A percentile compares a stretch with the other conserved stretches of the same genome.
Conservation (phyloP, 805 yeast genomes). For the Torulaspora maleeae region DNA sequence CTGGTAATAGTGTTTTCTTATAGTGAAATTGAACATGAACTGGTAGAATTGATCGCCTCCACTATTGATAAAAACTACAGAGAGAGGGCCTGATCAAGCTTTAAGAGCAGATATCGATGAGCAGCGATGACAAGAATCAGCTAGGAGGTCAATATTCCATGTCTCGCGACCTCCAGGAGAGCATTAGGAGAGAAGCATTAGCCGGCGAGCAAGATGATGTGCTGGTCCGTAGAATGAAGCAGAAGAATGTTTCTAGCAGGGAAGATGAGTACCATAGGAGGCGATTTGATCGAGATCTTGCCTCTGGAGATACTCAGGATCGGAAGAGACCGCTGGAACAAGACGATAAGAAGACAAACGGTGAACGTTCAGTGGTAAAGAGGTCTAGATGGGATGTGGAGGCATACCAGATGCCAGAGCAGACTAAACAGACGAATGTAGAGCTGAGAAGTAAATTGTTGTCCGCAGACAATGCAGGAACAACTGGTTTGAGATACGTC, state of each 20-base stretch:
- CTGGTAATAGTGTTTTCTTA: neutral
- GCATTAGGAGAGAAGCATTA: slow-evolving; percentile 25
- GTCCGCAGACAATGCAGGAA: slow-evolving; percentile 57
- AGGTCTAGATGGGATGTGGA: slow-evolving; percentile 36
- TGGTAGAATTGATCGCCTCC: neutral
- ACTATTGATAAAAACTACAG: neutral
- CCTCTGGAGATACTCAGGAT: slow-evolving; percentile 35
- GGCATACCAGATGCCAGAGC: slow-evolving; percentile 53
- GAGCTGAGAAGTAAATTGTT: slow-evolving; percentile 35
- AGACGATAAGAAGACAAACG: slow-evolving; percentile 26
- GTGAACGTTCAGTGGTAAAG: slow-evolving; percentile 10
- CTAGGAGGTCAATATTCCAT: slow-evolving; percentile 42
- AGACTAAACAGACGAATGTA: slow-evolving; percentile 30
- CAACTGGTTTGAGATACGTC: slow-evolving; percentile 61
- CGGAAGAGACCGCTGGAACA: slow-evolving; percentile 36
- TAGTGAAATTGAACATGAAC: neutral
- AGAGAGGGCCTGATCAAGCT: neutral
- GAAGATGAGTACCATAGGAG: slow-evolving; percentile 49
- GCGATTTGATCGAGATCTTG: slow-evolving; percentile 32
- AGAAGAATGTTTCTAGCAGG: slow-evolving; percentile 33
- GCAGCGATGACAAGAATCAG: slow-evolving; percentile 13
- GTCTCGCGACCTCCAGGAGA: slow-evolving; percentile 33
- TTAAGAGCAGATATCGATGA: neutral
- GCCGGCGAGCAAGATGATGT: slow-evolving; percentile 31
- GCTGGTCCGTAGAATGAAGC: slow-evolving; percentile 24